Evolutionary conservation across 1,284 basidiomycete species (phyloP), one percentile per base, ranked within the genome.

Genomic region (Gomphus sp.): DNA sequence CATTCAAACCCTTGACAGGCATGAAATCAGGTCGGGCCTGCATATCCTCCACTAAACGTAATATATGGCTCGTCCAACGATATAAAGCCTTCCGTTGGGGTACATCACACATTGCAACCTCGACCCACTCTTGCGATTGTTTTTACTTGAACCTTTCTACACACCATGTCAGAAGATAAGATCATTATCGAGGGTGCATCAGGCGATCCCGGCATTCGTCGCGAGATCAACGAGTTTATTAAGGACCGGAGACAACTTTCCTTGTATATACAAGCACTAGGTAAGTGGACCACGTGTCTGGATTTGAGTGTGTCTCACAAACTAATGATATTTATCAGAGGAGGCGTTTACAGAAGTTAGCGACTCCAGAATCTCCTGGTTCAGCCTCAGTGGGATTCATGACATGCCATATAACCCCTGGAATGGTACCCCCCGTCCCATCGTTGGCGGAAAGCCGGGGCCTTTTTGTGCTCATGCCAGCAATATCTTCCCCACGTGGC

Each of bases 401-500:
- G 41, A n/a, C n/a, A 1, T 16, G 4, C 41, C 41, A 43, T 43
- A n/a, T n/a, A n/a, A 6, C 16, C 5, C 16, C 2, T 43, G 41
- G 41, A 4, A 43, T 43, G 4, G 18, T n/a, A 18, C 18, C 41
- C 2, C 41, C 41, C 41, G 5, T 4, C 8, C 41, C 16, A n/a
- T 7, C 16, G 4, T 12, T 41, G 4, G 14, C 11, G 39, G 39
- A 1, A 8, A 41, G 10, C 39, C 39, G 39, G 39, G 39, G 1
- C 39, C 41, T n/a, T 43, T 6, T 62, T 80, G 79, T 60, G 74
- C 73, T 18, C 79, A 80, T 64, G 76, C 75, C 11, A 74, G 72
- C 8, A 71, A 76, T 12, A 66, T 80, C 12, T 81, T 81, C 71
- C 79, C 80, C 3, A 78, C 76, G 3, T 81, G 76, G 75, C 79